phyloP scores from a whole-genome alignment of 1,284 basidiomycete species.

The Polyporus tsugae region DNA sequence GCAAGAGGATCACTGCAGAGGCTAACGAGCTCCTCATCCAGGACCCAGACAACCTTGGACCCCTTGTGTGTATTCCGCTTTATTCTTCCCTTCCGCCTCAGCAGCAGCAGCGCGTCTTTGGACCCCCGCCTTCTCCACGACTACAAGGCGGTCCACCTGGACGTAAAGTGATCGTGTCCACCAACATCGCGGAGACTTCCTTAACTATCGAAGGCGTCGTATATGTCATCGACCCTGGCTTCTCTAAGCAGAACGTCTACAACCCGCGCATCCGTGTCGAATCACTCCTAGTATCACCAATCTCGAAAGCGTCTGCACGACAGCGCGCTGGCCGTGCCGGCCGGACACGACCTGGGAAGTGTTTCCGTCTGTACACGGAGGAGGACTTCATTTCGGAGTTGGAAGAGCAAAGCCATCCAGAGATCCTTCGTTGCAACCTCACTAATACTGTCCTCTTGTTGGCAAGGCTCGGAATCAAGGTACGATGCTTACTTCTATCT shows the following conservation, averaged over 20 bases:
- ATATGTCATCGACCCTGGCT: constrained; percentile 98
- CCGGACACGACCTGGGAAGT: constrained; percentile 95
- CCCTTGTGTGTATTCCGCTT: constrained; percentile 66
- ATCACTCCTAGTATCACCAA: constrained; percentile 92
- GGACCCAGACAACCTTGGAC: constrained; percentile 83
- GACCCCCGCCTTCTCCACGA: constrained; percentile 77
- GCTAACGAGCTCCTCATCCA: constrained; percentile 81
- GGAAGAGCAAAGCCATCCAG: constrained; percentile 96
- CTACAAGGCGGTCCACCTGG: constrained; percentile 80
- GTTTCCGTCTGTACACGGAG: constrained; percentile 97
- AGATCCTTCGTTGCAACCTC: constrained; percentile 92
- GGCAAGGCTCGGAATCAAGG: constrained; percentile 85
- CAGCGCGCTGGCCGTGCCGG: constrained; percentile 97
- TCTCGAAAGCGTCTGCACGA: constrained; percentile 96
- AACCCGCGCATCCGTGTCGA: constrained; percentile 97
- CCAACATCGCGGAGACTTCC: constrained; percentile 98
- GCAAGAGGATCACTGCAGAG: constrained; percentile 91
- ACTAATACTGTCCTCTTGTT: constrained; percentile 95
- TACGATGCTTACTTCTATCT: no score
- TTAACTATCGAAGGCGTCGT: constrained; percentile 99
- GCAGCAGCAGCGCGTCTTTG: constrained; percentile 97
- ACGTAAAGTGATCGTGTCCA: constrained; percentile 94
- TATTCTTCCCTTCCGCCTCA: constrained; percentile 75
- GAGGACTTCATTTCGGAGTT: constrained; percentile 96
- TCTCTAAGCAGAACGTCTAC: constrained; percentile 98